A percentile compares a stretch with the other conserved stretches of the same genome.
These are phyloP conservation scores for Helianthus annuus DNA, from an alignment of 129 eudicot species.

Conservation along the genomic window DNA sequence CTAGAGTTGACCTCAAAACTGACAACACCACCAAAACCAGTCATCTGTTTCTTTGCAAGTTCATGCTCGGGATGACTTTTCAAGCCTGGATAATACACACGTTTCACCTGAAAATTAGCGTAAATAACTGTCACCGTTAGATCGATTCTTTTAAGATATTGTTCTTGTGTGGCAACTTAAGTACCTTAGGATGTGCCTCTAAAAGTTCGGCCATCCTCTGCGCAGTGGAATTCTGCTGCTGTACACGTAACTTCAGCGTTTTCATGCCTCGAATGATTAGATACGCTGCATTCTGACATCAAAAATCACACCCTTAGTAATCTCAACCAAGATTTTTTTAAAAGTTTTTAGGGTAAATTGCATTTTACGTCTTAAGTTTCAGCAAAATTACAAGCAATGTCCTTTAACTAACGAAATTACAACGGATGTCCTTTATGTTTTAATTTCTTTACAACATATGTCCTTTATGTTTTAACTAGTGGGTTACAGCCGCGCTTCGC, in stretches of 20 bases:
- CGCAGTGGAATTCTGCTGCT: conserved; percentile 88
- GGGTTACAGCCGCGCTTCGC: too few species aligned
- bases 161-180: conserved; percentile 11
- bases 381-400: too few species aligned
- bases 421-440: too few species aligned
- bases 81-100: conserved; percentile 93
- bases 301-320: background rate
- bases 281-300: conserved; percentile 76
- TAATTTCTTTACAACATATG: too few species aligned
- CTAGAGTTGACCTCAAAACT: conserved; percentile 79
- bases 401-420: too few species aligned
- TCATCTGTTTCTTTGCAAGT: conserved; percentile 86
- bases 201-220: conserved; percentile 92
- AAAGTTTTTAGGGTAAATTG: too few species aligned
- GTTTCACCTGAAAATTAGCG: conserved; percentile 62
- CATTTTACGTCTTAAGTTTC: too few species aligned
- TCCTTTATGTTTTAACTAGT: too few species aligned
- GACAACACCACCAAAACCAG: conserved; percentile 94
- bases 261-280: conserved; percentile 87
- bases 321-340: background rate
- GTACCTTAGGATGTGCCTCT: conserved; percentile 99
- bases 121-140: background rate
- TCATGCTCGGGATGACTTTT: conserved; percentile 84
- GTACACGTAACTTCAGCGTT: conserved; percentile 91
- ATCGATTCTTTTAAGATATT: background rate